These are phyloP conservation scores for Rutstroemia sp. DNA, from an alignment of 2,329 filamentous ascomycete species.

Conservation along the genomic window DNA sequence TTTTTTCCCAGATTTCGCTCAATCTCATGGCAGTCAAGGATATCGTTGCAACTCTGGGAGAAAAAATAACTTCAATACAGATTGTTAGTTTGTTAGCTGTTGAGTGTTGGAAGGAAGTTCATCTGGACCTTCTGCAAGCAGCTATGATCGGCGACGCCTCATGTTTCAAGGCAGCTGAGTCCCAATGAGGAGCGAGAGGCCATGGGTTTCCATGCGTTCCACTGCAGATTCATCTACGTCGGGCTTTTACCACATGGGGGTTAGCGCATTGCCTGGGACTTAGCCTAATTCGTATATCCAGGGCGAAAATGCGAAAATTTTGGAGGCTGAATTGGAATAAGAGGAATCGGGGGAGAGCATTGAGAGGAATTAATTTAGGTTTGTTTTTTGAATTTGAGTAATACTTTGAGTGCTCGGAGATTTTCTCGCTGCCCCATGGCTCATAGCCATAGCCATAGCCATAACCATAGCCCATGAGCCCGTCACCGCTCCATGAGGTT, in stretches of 20 bases:
- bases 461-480: too few relatives aligned
- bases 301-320: background rate
- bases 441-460: too few relatives aligned
- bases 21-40: constrained; percentile 8
- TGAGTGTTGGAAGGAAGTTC: background rate
- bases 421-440: background rate
- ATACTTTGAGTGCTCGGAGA: background rate
- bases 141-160: constrained; percentile 4
- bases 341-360: too few relatives aligned
- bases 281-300: background rate
- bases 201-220: background rate
- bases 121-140: constrained; percentile 6
- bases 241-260: background rate
- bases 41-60: background rate
- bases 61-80: background rate
- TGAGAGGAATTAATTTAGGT: background rate
- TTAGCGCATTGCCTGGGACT: background rate
- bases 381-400: background rate
- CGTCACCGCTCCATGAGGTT: background rate
- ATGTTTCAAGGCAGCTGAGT: constrained; percentile 5
- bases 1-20: background rate
- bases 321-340: constrained; percentile 4
- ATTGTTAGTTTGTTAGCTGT: background rate
- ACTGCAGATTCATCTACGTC: background rate
- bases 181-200: constrained; percentile 5